phyloP scores from a whole-genome alignment of 495 filamentous ascomycete species.

The Terfezia boudieri region DNA sequence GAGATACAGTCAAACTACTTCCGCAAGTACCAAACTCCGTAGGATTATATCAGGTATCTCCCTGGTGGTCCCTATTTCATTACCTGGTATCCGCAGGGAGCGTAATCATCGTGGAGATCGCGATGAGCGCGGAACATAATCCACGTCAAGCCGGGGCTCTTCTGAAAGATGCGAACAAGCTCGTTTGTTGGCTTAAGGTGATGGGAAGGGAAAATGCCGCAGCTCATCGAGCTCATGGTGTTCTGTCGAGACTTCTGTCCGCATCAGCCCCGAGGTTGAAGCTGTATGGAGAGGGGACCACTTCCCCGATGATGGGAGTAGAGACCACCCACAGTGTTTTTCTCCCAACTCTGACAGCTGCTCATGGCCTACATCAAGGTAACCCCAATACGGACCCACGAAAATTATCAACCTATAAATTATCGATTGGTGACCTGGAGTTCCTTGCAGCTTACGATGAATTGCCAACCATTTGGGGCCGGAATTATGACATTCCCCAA shows the following conservation, averaged over 20 bases:
- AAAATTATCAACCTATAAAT: not conserved
- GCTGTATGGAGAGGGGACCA: not conserved
- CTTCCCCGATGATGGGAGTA: not conserved
- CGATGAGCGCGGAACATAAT: slow-evolving; percentile 31
- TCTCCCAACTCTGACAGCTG: not conserved
- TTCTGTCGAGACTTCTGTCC: slow-evolving; percentile 30
- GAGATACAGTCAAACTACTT: slow-evolving; percentile 31
- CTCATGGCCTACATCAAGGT: not conserved
- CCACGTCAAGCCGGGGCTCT: slow-evolving; percentile 29
- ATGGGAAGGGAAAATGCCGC: slow-evolving; percentile 26
- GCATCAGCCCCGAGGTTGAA: slow-evolving; percentile 23
- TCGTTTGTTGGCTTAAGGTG: slow-evolving; percentile 29
- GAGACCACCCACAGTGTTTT: not conserved
- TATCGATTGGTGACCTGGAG: not conserved
- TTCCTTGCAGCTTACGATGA: not conserved
- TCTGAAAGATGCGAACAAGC: slow-evolving; percentile 31
- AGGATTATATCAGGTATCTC: slow-evolving; percentile 11
- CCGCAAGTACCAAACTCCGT: slow-evolving; percentile 17
- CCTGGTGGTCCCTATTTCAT: slow-evolving; percentile 44
- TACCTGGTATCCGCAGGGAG: slow-evolving; percentile 38
- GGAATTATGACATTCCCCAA: not conserved
- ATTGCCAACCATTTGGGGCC: not conserved
- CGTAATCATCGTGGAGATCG: slow-evolving; percentile 36
- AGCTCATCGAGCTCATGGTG: slow-evolving; percentile 29
- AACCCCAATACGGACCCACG: not conserved